Base-by-base conservation (phyloP, 2,329 filamentous ascomycete genomes). In the Aspergillus thermomutatus region DNA sequence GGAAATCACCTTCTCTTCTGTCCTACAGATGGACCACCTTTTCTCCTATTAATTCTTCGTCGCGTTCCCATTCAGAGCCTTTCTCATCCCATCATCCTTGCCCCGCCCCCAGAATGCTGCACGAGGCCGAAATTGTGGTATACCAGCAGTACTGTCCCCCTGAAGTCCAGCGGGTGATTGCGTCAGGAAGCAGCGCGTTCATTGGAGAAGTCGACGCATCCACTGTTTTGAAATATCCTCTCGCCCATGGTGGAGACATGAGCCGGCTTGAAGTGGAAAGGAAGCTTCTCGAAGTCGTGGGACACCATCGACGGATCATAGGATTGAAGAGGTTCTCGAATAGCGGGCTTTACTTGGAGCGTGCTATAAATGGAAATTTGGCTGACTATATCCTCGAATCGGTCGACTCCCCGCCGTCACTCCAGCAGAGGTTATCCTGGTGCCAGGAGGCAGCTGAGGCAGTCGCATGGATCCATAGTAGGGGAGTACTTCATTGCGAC, bases 361-460 rank as follows among this genome's bases (percentile, higher is more conserved):
- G 57, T 56, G 60, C 60, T 1, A 50, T 53, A 11, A 57, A 60
- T 23, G 62, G 60, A 25, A 50, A 37, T 6, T 43, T 64, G 8
- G 25, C 23, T n/a, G 43, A 57, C 4, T 56, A 58, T 43, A 47
- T 64, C 28, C 27, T 46, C 10, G 41, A n/a, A 21, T 21, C 55
- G 9, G 52, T 49, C 0, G 2, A 37, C 26, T 52, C 55, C 7
- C 14, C 40, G 0, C n/a, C n/a, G n/a, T n/a, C n/a, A n/a, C 19
- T 59, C 6, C 25, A 54, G 1, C 49, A 48, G 11, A 62, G 54
- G 52, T 28, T 64, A 10, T 47, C 55, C 26, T 64, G 64, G 64
- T 60, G 59, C 51, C 56, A 56, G 53, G 61, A 66, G 49, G 55
- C 62, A 4, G 52, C 55, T 10, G 57, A 62, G 31, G 45, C 58